Evolutionary conservation across 768 basidiomycete genomes (phyloP), one percentile per base, ranked within the genome.

Genomic region (Psilocybe cyanescens): DNA sequence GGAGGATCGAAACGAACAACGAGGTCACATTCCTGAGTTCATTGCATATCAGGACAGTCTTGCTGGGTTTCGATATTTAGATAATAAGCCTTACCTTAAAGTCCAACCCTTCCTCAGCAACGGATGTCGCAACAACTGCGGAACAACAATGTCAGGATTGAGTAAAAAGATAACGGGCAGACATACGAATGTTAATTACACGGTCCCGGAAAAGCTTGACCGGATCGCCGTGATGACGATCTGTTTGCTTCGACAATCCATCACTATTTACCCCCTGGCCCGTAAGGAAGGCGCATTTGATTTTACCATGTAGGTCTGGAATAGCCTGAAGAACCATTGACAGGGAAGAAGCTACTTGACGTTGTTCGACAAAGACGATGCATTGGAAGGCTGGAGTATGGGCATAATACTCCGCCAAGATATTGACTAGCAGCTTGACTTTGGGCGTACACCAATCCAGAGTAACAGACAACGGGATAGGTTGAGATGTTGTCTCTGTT

Each of bases 81-180:
- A 35, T 35, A 44, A 19, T 4, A 49, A 28, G 33, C 65, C 84
- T 57, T 68, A 90, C 89, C 24, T 90, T 90, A 76, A 97, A 94
- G 71, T 97, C 94, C 16, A 97, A 81, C 0, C 95, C 95, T 77
- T 97, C 95, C 73, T 97, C 95, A 0, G 93, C 95, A 12, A 96
- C 93, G 4, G 89, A 88, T 0, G 93, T 95, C 3, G 93, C 91
- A 64, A 95, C 80, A 19, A 95, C 89, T 87, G 60, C 16, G 8
- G n/a, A 44, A 55, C 57, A 44, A 7, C 47, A 33, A 24, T 24
- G 24, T 8, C 58, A 17, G 9, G 41, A 54, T 8, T 30, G 9
- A 14, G n/a, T 35, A 9, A 55, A 33, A 19, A 59, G 31, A 50
- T 29, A 57, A 44, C 14, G 31, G 30, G 46, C 44, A 46, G 41